These are phyloP conservation scores for Cladophialophora carrionii DNA, from an alignment of 2,329 filamentous ascomycete genomes.

Conservation along the genomic window DNA sequence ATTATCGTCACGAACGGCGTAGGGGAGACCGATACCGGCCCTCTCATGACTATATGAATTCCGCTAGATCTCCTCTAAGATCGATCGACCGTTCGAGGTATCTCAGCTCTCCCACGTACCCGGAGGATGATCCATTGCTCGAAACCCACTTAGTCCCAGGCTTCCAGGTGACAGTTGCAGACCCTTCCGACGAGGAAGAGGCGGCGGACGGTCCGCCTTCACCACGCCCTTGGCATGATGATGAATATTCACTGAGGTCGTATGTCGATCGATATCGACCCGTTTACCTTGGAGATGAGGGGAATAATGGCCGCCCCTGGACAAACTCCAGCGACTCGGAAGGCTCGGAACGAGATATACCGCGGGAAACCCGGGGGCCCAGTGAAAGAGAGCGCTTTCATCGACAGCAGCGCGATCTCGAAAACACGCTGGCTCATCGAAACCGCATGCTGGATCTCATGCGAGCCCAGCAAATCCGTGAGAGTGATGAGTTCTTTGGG, in stretches of 20 bases:
- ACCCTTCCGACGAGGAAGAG: constrained; percentile 32
- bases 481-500: constrained; percentile 25
- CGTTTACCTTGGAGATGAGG: constrained; percentile 27
- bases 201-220: constrained; percentile 21
- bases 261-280: constrained; percentile 37
- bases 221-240: constrained; percentile 36
- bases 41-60: constrained; percentile 48
- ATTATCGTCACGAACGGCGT: constrained; percentile 40
- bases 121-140: constrained; percentile 20
- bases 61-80: constrained; percentile 45
- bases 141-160: constrained; percentile 27
- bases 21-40: constrained; percentile 39
- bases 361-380: constrained; percentile 5
- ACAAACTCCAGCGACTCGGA: constrained; percentile 34
- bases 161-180: constrained; percentile 30
- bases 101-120: constrained; percentile 33
- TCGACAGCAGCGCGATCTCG: constrained; percentile 21
- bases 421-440: constrained; percentile 21
- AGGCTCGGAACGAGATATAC: constrained; percentile 22
- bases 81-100: constrained; percentile 40
- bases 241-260: constrained; percentile 32
- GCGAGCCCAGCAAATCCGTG: constrained; percentile 26
- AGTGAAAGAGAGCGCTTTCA: constrained; percentile 24
- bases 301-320: constrained; percentile 22
- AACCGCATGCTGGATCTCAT: constrained; percentile 26